These are phyloP conservation scores for Parathielavia hyrcaniae DNA, from an alignment of 495 filamentous ascomycete species.

Conservation along the genomic window DNA sequence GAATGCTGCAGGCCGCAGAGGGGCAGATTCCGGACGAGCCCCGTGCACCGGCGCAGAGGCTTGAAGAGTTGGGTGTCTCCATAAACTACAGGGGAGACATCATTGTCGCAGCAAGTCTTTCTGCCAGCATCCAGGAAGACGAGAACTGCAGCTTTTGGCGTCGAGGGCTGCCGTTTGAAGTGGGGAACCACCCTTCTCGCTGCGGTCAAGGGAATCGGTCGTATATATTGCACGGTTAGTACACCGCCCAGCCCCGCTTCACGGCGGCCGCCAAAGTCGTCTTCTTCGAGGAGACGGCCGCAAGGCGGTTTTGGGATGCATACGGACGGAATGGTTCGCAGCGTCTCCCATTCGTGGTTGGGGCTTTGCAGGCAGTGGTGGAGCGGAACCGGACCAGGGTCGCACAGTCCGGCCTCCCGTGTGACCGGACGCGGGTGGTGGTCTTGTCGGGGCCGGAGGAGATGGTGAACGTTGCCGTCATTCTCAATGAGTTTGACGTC, in stretches of 20 bases:
- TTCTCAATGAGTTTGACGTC: not conserved
- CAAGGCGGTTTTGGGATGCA: not conserved
- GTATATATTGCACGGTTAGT: constrained; percentile 35
- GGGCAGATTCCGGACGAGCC: too few relatives aligned
- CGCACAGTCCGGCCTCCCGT: not conserved
- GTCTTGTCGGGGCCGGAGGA: not conserved
- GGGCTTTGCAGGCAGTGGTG: not conserved
- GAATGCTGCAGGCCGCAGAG: too few relatives aligned
- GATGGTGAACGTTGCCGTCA: not conserved
- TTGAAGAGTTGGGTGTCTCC: too few relatives aligned
- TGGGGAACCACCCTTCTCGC: constrained; percentile 29
- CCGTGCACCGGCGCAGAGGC: too few relatives aligned
- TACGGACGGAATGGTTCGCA: not conserved
- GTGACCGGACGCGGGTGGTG: not conserved
- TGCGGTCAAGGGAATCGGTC: constrained; percentile 29
- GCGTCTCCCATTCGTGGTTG: not conserved
- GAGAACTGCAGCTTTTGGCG: constrained; percentile 36
- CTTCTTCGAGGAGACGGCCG: constrained; percentile 33
- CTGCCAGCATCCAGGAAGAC: constrained; percentile 28
- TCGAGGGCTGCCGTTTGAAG: constrained; percentile 32
- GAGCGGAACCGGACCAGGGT: not conserved
- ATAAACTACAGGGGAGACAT: constrained; percentile 32
- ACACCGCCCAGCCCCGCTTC: too few relatives aligned
- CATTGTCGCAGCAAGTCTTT: constrained; percentile 22
- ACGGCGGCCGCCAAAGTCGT: constrained; percentile 36